Evolutionary conservation across 768 basidiomycete species (phyloP).

Genomic region (Suillus tomentosus): DNA sequence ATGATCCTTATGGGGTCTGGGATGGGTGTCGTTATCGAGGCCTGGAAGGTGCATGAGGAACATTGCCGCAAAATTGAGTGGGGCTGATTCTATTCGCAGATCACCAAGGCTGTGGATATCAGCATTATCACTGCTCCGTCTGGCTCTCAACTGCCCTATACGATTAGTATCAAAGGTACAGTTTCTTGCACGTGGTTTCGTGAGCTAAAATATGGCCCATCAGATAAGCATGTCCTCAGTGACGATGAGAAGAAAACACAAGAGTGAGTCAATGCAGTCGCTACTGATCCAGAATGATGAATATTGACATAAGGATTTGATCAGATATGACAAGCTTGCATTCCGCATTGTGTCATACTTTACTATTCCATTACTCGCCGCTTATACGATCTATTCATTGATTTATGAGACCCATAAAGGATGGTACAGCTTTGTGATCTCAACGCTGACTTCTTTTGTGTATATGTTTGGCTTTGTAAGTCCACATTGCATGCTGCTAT

Average conservation of each 20-base stretch:
- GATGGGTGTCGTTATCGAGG: conserved; percentile 81
- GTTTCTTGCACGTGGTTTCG: conserved; percentile 19
- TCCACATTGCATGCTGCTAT: conserved; percentile 22
- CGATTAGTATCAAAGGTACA: conserved; percentile 78
- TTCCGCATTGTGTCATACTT: conserved; percentile 95
- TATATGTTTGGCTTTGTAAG: conserved; percentile 98
- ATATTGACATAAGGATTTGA: conserved; percentile 13
- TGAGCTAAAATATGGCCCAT: conserved; percentile 15
- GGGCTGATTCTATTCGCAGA: conserved; percentile 42
- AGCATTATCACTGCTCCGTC: conserved; percentile 58
- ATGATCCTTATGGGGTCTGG: conserved; percentile 94
- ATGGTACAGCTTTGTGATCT: conserved; percentile 96
- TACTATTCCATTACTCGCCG: conserved; percentile 77
- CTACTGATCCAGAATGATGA: conserved; percentile 22
- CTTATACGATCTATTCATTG: conserved; percentile 79
- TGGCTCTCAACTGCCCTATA: conserved; percentile 76
- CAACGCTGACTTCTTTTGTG: conserved; percentile 89
- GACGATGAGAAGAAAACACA: conserved; percentile 98
- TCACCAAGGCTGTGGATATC: conserved; percentile 91
- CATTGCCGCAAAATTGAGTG: conserved; percentile 6
- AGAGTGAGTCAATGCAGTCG: conserved; percentile 58
- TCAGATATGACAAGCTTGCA: conserved; percentile 86
- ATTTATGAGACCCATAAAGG: conserved; percentile 83
- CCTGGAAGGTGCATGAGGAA: conserved; percentile 76
- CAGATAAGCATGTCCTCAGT: conserved; percentile 93